phyloP scores from a whole-genome alignment of 2,329 filamentous ascomycete genomes.

The Colletotrichum destructivum region DNA sequence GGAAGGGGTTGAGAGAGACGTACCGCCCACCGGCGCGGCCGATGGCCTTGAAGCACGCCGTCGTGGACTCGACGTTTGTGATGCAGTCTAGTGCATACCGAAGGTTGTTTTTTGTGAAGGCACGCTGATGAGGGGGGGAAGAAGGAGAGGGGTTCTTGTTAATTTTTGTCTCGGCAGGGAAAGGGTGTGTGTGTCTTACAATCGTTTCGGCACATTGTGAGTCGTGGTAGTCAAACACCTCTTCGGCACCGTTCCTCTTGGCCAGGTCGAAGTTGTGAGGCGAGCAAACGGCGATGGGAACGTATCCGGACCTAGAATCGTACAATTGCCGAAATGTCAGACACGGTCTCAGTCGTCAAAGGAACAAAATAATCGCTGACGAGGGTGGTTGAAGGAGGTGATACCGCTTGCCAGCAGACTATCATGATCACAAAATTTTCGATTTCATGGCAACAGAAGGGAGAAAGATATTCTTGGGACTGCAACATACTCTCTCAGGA shows the following conservation, averaged over 20 bases:
- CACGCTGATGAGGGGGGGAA: background rate
- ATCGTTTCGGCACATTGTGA: background rate
- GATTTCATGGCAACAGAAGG: no score
- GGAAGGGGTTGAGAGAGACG: conserved; percentile 33
- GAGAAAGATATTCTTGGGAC: no score
- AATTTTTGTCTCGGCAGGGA: no score
- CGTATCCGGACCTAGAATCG: background rate
- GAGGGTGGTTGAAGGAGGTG: no score
- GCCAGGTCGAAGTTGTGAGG: conserved; percentile 51
- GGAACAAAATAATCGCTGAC: no score
- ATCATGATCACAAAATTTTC: no score
- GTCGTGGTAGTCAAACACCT: conserved; percentile 63
- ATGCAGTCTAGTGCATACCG: conserved; percentile 56
- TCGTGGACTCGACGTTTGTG: conserved; percentile 47
- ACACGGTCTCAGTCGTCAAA: no score
- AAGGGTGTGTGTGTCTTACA: background rate
- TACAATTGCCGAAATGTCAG: no score
- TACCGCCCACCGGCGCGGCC: conserved; percentile 46
- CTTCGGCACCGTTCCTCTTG: conserved; percentile 50
- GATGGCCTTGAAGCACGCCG: conserved; percentile 47
- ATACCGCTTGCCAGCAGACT: no score
- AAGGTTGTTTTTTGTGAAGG: conserved; percentile 45
- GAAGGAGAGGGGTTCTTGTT: background rate
- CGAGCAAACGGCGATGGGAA: conserved; percentile 55
- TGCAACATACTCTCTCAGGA: conserved; percentile 45